phyloP scores from a whole-genome alignment of 2,329 filamentous ascomycete species.

The Botryotinia convoluta region DNA sequence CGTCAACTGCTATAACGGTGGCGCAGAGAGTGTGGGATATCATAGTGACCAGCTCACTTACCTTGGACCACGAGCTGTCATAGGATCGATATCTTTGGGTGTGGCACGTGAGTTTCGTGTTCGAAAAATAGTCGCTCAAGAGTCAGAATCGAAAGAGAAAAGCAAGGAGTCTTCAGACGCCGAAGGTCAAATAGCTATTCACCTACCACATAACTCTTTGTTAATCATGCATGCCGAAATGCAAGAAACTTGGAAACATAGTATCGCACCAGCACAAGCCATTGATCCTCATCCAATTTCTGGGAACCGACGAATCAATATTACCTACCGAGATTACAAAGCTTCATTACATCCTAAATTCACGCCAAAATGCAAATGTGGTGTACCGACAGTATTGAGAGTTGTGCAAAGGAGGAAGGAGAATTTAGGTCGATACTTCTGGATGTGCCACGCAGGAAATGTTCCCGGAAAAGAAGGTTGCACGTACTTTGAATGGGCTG shows the following conservation, averaged over 20 bases:
- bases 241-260: slow-evolving; percentile 97
- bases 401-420: slow-evolving; percentile 78
- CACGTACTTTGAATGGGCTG: slow-evolving; percentile 79
- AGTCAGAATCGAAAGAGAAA: slow-evolving; percentile 36
- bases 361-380: slow-evolving; percentile 77
- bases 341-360: slow-evolving; percentile 70
- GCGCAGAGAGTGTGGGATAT: slow-evolving; percentile 80
- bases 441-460: slow-evolving; percentile 84
- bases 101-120: slow-evolving; percentile 93
- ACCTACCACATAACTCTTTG: slow-evolving; percentile 90
- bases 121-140: slow-evolving; percentile 66
- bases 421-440: slow-evolving; percentile 79
- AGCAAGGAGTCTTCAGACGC: slow-evolving; percentile 53
- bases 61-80: slow-evolving; percentile 81
- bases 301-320: slow-evolving; percentile 79
- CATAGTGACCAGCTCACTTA: slow-evolving; percentile 94
- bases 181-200: slow-evolving; percentile 85
- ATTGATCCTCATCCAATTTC: slow-evolving; percentile 84
- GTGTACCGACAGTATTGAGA: slow-evolving; percentile 64
- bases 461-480: slow-evolving; percentile 68
- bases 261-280: slow-evolving; percentile 68
- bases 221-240: slow-evolving; percentile 97
- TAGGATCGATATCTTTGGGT: slow-evolving; percentile 85
- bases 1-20: slow-evolving; percentile 89
- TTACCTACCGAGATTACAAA: slow-evolving; percentile 90